These are phyloP conservation scores for Boletellus ananas DNA, from an alignment of 768 basidiomycete species.

Conservation along the genomic window DNA sequence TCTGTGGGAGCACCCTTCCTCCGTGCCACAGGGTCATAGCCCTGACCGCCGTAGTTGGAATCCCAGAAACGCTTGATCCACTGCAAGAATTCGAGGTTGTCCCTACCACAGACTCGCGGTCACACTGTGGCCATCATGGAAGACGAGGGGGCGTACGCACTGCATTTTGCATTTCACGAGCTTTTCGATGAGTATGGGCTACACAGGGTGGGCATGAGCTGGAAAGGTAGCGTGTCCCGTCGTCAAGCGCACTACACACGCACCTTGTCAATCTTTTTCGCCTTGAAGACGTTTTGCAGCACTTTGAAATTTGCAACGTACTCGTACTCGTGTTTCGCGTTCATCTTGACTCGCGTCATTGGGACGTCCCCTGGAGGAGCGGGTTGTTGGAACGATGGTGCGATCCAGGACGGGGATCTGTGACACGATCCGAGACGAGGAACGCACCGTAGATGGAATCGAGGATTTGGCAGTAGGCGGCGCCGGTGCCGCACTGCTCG, in stretches of 20 bases:
- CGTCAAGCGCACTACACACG: conserved; percentile 26
- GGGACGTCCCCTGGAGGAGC: conserved; percentile 72
- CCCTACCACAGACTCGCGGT: conserved; percentile 43
- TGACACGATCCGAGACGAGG: conserved; percentile 7
- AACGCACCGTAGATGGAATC: conserved; percentile 89
- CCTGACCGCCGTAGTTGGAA: conserved; percentile 79
- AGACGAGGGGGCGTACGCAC: conserved; percentile 44
- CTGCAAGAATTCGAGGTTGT: conserved; percentile 97
- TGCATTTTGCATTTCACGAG: conserved; percentile 99
- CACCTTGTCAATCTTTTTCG: conserved; percentile 91
- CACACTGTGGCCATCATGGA: conserved; percentile 12
- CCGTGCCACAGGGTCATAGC: conserved; percentile 81
- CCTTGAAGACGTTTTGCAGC: conserved; percentile 88
- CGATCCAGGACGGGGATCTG: conserved; percentile 17
- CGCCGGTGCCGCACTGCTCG: conserved; percentile 88
- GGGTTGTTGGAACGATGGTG: conserved; percentile 9
- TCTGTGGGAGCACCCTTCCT: conserved; percentile 76
- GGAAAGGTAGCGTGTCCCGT: background rate
- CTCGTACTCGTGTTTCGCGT: conserved; percentile 94
- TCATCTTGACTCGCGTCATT: conserved; percentile 92
- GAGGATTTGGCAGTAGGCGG: conserved; percentile 90
- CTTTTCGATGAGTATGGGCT: conserved; percentile 95
- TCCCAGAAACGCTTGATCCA: conserved; percentile 99
- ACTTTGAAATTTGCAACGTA: conserved; percentile 94
- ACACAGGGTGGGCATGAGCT: conserved; percentile 1